Evolutionary conservation across 2,329 filamentous ascomycete genomes (phyloP), one percentile per base, ranked within the genome.

Genomic region (Colletotrichum noveboracense): DNA sequence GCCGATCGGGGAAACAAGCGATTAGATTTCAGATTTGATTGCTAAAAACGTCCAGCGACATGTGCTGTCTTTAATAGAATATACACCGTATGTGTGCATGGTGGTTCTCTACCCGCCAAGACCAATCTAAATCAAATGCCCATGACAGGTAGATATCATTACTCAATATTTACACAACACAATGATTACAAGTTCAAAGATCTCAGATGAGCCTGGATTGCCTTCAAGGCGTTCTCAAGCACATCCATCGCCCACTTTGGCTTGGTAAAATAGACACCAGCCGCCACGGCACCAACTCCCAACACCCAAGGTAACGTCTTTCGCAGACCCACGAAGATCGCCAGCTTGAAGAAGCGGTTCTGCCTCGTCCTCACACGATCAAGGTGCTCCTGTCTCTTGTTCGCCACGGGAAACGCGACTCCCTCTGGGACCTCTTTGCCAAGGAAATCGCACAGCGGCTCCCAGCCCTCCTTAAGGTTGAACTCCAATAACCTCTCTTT

Each of bases 1-100:
- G 84, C 80, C 6, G 85, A 89, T 72, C 78, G 86, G 70, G 86
- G 86, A 14, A 88, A 87, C 65, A 88, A 86, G 79, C 85, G 84
- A 84, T 81, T 71, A 9, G 61, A 71, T 2, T 71, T 71, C 34
- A 48, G 70, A 8, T 71, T 66, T 36, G 70, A 65, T 18, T 65
- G 62, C 12, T 65, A 0, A 24, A 24, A 30, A 1, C 1, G 8
- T 10, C 12, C 0, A 12, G 0, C 7, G 0, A 18, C 14, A 0
- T 18, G 1, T 18, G 1, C 36, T 38, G 16, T 38, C 36, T 18
- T 38, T 0, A 9, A 38, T 9, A 38, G 7, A 38, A 3, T 9
- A 3, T 38, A 18, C 36, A 18, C 36, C 18, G 0, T 1, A 16
- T 9, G 36, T 38, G 36, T 5, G 2, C 18, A 12, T 43, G 18